Conservation (phyloP, 2,329 filamentous ascomycete genomes). For the Colletotrichum sp. region DNA sequence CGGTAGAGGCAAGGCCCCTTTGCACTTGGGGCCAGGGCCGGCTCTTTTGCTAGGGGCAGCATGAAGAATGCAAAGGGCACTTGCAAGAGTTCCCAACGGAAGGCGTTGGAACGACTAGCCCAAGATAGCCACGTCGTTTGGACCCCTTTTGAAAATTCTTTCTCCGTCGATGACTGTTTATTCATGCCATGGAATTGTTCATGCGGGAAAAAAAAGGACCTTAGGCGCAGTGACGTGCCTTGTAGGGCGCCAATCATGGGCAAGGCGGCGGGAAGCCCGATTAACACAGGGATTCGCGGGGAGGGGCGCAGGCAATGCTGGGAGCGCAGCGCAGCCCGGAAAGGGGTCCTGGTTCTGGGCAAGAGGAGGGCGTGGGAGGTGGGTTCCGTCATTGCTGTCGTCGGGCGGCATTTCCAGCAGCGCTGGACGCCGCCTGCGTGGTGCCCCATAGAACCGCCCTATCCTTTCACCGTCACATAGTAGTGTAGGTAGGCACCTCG, state of each 20-base stretch:
- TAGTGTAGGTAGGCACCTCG: background rate
- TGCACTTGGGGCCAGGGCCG: background rate
- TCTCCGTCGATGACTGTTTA: background rate
- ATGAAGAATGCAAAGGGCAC: background rate
- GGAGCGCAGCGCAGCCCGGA: background rate
- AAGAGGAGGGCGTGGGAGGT: background rate
- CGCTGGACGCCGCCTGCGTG: no score
- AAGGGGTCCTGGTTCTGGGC: background rate
- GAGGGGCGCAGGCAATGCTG: background rate
- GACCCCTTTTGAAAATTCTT: background rate
- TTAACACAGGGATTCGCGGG: conserved; percentile 13
- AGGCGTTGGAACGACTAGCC: background rate
- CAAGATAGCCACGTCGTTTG: background rate
- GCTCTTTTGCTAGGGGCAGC: background rate
- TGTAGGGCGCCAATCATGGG: background rate
- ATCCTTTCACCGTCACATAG: background rate
- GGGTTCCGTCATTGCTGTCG: background rate
- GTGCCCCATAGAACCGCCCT: background rate
- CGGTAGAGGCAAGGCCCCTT: background rate
- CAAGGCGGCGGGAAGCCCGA: conserved; percentile 13
- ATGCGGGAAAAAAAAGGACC: background rate
- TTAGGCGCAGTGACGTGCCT: conserved; percentile 5
- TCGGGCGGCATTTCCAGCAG: background rate
- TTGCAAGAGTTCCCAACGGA: background rate
- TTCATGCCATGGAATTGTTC: conserved; percentile 13